Evolutionary conservation across 1,139 yeast species (phyloP).

Genomic region (Blastobotrys illinoisensis): DNA sequence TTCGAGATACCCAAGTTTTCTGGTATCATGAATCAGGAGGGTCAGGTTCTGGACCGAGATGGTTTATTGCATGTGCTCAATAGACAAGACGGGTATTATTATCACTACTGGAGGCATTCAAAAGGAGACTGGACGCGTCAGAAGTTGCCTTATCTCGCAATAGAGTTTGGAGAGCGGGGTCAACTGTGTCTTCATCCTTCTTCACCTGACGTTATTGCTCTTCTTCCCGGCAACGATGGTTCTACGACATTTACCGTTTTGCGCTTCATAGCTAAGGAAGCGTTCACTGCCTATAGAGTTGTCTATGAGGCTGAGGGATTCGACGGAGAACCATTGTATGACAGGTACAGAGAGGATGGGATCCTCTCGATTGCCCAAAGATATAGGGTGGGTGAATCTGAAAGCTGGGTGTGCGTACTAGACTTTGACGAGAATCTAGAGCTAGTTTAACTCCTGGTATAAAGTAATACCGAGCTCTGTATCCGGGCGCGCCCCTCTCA

Average conservation of each 20-base stretch:
- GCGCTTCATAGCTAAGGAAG: background rate
- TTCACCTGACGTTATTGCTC: background rate
- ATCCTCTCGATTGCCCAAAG: background rate
- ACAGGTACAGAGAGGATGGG: slow-evolving; percentile 1
- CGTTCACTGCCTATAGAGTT: background rate
- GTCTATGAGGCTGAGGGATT: background rate
- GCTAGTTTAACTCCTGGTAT: background rate
- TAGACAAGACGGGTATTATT: slow-evolving; percentile 17
- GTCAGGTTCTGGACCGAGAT: slow-evolving; percentile 17
- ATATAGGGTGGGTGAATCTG: background rate
- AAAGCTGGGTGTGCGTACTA: background rate
- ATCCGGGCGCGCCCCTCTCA: too few relatives aligned
- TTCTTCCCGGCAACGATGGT: slow-evolving; percentile 2
- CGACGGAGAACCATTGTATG: slow-evolving; percentile 1
- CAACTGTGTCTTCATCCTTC: background rate
- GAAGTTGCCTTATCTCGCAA: slow-evolving; percentile 2
- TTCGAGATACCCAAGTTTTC: slow-evolving; percentile 18
- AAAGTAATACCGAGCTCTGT: background rate
- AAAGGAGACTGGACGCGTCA: slow-evolving; percentile 3
- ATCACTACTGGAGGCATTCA: slow-evolving; percentile 15
- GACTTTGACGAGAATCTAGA: background rate
- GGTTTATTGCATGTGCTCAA: slow-evolving; percentile 21
- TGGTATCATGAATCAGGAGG: slow-evolving; percentile 25
- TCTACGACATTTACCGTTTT: background rate
- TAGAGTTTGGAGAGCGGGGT: slow-evolving; percentile 8